Percentiles rank a stretch among this genome's conserved stretches.
phyloP scores from a whole-genome alignment of 1,284 basidiomycete species.

The Xerocomus minutiporus region DNA sequence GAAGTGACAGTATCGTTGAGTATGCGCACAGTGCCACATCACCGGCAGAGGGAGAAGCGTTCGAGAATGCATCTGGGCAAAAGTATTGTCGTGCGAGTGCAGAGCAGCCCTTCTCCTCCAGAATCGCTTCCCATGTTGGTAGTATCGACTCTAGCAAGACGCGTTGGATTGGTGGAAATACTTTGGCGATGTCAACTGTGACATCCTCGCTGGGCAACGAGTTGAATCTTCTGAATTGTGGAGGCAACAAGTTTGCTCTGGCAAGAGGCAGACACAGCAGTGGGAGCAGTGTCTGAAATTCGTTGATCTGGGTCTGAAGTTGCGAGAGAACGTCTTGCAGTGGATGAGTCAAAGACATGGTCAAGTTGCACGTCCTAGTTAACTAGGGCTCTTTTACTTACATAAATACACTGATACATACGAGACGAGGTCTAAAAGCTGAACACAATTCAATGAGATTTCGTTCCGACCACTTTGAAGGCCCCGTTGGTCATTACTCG shows the following conservation, averaged over 20 bases:
- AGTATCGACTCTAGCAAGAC: constrained; percentile 59
- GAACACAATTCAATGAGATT: constrained; percentile 4
- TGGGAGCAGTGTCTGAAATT: constrained; percentile 46
- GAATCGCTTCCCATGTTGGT: constrained; percentile 60
- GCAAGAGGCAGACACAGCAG: constrained; percentile 59
- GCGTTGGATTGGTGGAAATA: constrained; percentile 58
- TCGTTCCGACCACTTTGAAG: constrained; percentile 40
- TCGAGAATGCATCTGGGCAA: constrained; percentile 58
- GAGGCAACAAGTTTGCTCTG: constrained; percentile 53
- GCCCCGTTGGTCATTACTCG: constrained; percentile 59
- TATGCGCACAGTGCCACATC: constrained; percentile 58
- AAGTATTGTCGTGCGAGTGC: constrained; percentile 61
- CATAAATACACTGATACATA: background rate
- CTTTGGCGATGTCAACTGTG: constrained; percentile 35
- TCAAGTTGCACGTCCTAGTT: background rate
- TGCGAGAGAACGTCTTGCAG: constrained; percentile 44
- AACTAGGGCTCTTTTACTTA: background rate
- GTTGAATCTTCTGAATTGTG: constrained; percentile 41
- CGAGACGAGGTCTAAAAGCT: background rate
- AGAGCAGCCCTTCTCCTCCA: constrained; percentile 47
- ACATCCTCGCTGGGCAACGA: constrained; percentile 14
- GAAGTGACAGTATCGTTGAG: constrained; percentile 51
- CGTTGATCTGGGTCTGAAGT: constrained; percentile 49
- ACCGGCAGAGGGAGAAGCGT: constrained; percentile 45
- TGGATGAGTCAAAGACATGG: constrained; percentile 13